Evolutionary conservation across 75 land plant genomes (phyloP).

Genomic region (Cryptomeria japonica): DNA sequence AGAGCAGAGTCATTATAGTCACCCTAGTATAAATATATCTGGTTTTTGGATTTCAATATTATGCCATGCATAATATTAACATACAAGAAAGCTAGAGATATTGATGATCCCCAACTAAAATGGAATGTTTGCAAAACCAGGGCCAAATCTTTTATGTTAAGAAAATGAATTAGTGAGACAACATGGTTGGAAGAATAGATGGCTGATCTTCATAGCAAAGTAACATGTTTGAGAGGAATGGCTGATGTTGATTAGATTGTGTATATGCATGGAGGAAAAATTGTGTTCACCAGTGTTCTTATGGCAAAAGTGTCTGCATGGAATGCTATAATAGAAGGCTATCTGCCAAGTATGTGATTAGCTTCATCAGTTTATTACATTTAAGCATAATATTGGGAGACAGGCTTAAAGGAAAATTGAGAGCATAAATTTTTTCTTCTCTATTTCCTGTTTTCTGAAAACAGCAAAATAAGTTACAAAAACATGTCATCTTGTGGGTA

Average conservation of each 20-base stretch:
- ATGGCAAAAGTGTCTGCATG: not conserved
- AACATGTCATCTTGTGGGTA: not conserved
- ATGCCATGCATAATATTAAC: not conserved
- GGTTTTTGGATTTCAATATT: too few relatives aligned
- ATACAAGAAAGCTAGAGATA: not conserved
- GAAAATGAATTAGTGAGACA: not conserved
- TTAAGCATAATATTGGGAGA: not conserved
- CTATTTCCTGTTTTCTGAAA: not conserved
- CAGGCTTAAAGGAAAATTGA: not conserved
- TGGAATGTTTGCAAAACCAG: not conserved
- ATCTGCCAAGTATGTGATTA: not conserved
- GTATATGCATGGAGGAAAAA: not conserved
- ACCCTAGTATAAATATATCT: not conserved
- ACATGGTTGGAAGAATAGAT: not conserved
- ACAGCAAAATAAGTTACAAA: not conserved
- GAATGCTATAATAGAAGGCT: not conserved
- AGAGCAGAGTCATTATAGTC: not conserved
- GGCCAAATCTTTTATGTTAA: not conserved
- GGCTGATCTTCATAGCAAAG: not conserved
- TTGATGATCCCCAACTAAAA: not conserved
- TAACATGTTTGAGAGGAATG: not conserved
- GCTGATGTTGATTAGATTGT: not conserved
- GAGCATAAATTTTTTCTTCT: not conserved
- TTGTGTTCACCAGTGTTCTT: not conserved
- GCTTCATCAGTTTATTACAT: not conserved